phyloP scores from a whole-genome alignment of 352 stramenopile genomes.

The Halophytophthora polymorphica region DNA sequence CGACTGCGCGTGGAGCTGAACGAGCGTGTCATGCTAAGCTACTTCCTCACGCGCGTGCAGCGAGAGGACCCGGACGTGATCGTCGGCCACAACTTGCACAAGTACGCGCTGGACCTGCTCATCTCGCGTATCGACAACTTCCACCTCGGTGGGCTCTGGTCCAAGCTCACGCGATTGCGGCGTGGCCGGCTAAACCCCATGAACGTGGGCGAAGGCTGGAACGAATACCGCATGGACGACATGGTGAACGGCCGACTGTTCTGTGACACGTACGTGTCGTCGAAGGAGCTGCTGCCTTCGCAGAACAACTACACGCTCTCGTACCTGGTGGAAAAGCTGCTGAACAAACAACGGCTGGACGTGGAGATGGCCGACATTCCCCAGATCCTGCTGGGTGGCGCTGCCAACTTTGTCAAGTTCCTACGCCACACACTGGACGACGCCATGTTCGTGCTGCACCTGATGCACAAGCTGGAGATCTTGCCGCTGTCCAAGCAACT shows the following conservation, averaged over 20 bases:
- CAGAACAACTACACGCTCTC: constrained; percentile 98
- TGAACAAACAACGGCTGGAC: constrained; percentile 86
- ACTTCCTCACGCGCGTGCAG: constrained; percentile 90
- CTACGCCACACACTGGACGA: constrained; percentile 94
- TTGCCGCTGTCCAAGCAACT: constrained; percentile 98
- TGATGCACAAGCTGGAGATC: constrained; percentile 98
- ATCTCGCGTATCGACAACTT: constrained; percentile 93
- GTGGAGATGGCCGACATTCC: constrained; percentile 96
- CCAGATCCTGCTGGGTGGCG: constrained; percentile 86
- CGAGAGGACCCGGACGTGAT: constrained; percentile 98
- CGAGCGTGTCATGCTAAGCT: constrained; percentile 83
- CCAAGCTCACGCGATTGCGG: constrained; percentile 77
- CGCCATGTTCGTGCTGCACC: constrained; percentile 94
- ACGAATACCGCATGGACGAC: constrained; percentile 86
- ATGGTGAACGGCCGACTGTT: constrained; percentile 94
- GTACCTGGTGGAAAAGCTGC: constrained; percentile 90
- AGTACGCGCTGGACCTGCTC: constrained; percentile 98
- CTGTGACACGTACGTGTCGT: constrained; percentile 97
- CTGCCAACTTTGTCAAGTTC: constrained; percentile 91
- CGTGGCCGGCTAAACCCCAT: constrained; percentile 71
- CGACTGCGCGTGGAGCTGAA: constrained; percentile 72
- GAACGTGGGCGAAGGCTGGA: constrained; percentile 85
- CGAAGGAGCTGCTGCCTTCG: constrained; percentile 96
- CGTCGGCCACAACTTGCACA: constrained; percentile 98
- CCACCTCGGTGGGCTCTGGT: constrained; percentile 84